Base-by-base conservation (phyloP, 768 basidiomycete species). In the Panaeolus papilionaceus region DNA sequence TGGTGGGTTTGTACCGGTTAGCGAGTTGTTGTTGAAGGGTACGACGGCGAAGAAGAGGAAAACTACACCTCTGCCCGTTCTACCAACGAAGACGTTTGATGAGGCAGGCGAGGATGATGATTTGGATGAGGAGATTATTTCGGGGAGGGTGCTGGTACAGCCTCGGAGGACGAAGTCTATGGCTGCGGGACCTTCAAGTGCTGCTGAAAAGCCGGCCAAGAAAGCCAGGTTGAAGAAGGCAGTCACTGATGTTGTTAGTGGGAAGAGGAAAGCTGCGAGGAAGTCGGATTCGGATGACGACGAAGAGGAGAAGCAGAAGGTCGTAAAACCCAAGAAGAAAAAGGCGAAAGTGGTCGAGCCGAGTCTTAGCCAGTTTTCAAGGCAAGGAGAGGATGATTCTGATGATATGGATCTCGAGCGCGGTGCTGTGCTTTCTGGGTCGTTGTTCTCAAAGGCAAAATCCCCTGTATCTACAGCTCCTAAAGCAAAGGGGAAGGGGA, bases 1-100 rank as follows among this genome's bases (percentile, higher is more conserved):
- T 69, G 86, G 82, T 2, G 89, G 89, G 0, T 96, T 96, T 75
- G 86, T 94, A 20, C 85, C 83, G 39, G 94, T 89, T 11, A 85
- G 85, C 1, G 84, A 90, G 26, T 79, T 94, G 63, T 69, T 92
- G 23, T 80, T 82, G 67, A 92, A 76, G 89, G 80, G 76, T 67
- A 61, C 79, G 8, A 78, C 78, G 71, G 78, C 84, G 76, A 79
- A 83, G 81, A 82, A 85, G 51, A 64, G 74, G 75, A 84, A 83
- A 74, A 77, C 83, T 67, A 69, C 72, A 42, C 73, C 76, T 28
- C 42, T 72, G 20, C 63, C 76, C n/a, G 54, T 58, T 58, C n/a
- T 58, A 10, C 54, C 54, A 0, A 8, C 12, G 4, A 79, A 79
- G 68, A 77, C 83, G 61, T 86, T 91, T 44, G 85, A 90, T 38